Percentiles rank a stretch among this genome's conserved stretches.
Evolutionary conservation across 192 early-diverging fungal genomes (phyloP).

Genomic region (Pilaira anomala): DNA sequence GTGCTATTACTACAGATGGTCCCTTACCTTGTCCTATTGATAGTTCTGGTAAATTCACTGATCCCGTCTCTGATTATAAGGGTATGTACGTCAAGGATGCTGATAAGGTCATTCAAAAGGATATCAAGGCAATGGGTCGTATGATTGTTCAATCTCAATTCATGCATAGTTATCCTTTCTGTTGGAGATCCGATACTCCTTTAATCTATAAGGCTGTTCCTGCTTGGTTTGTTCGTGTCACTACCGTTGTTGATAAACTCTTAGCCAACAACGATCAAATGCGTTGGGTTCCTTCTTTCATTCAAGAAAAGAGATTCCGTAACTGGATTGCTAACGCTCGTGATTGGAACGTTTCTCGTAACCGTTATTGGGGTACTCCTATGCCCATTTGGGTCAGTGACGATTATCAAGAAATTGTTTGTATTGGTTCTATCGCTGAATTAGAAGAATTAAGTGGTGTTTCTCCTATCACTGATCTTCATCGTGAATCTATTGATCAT

Average conservation of each 20-base stretch:
- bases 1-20: constrained; percentile 79
- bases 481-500: constrained; percentile 95
- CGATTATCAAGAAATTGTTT: constrained; percentile 86
- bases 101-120: constrained; percentile 94
- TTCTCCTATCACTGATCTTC: constrained; percentile 85
- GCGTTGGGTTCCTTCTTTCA: constrained; percentile 94
- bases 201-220: constrained; percentile 96
- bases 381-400: constrained; percentile 97
- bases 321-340: constrained; percentile 96
- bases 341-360: constrained; percentile 98
- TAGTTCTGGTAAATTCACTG: constrained; percentile 78
- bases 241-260: constrained; percentile 79
- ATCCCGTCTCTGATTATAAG: constrained; percentile 71
- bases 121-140: constrained; percentile 75
- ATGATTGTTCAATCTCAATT: constrained; percentile 89
- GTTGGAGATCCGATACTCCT: constrained; percentile 97
- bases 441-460: constrained; percentile 84
- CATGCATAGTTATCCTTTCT: constrained; percentile 95
- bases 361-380: constrained; percentile 99
- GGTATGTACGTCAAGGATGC: constrained; percentile 94
- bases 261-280: constrained; percentile 83
- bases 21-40: constrained; percentile 89
- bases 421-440: constrained; percentile 88
- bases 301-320: constrained; percentile 96
- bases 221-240: constrained; percentile 95